Percentiles rank a stretch among this genome's conserved stretches.
phyloP scores from a whole-genome alignment of 2,329 filamentous ascomycete genomes.

The Ceratocystis papillata region DNA sequence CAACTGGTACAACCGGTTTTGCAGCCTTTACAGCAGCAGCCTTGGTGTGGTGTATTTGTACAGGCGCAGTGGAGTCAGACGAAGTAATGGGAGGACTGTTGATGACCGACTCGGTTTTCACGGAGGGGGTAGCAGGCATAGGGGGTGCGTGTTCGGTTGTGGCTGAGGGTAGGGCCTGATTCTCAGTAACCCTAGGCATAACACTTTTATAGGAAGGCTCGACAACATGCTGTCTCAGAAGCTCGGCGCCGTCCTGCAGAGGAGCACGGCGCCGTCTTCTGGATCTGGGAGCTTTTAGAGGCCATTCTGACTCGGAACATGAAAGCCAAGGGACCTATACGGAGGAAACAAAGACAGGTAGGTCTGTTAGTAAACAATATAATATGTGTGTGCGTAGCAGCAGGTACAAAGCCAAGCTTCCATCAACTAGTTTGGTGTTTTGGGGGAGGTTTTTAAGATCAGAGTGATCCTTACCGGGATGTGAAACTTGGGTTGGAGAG shows the following conservation, averaged over 20 bases:
- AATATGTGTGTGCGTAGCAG: too few relatives aligned
- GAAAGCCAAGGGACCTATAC: conserved; percentile 49
- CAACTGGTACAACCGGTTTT: conserved; percentile 35
- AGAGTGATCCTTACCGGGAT: conserved; percentile 1
- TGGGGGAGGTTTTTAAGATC: not conserved
- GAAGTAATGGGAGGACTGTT: not conserved
- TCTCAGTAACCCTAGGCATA: not conserved
- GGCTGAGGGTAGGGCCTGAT: not conserved
- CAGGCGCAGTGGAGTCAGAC: not conserved
- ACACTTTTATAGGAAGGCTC: conserved; percentile 9
- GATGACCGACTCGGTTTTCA: not conserved
- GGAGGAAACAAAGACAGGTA: not conserved
- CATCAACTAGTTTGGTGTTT: not conserved
- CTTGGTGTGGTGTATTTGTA: not conserved
- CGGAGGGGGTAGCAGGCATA: not conserved
- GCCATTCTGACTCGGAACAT: conserved; percentile 42
- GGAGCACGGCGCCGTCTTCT: conserved; percentile 22
- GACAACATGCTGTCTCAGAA: conserved; percentile 24
- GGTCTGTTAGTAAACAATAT: not conserved
- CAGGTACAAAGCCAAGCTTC: not conserved
- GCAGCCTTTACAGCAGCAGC: conserved; percentile 28
- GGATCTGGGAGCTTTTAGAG: conserved; percentile 32
- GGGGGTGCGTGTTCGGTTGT: not conserved
- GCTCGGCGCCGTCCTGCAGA: conserved; percentile 17
- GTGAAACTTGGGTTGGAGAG: conserved; percentile 8